Percentiles rank a stretch among this genome's conserved stretches.
phyloP scores from a whole-genome alignment of 2,329 filamentous ascomycete species.

The Fusarium citri region DNA sequence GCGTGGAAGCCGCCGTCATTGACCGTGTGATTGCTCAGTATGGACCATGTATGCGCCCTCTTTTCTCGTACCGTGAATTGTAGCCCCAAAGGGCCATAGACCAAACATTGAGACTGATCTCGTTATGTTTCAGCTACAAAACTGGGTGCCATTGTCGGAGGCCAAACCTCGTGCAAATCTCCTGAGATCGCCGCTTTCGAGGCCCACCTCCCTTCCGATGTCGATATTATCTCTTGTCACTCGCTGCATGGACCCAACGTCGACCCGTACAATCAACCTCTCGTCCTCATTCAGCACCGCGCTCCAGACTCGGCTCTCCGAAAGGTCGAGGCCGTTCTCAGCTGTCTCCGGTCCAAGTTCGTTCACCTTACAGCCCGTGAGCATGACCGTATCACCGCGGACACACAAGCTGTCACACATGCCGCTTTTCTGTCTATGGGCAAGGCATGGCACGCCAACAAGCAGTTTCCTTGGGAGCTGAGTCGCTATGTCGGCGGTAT shows the following conservation, averaged over 20 bases:
- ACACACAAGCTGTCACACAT: slow-evolving; percentile 98
- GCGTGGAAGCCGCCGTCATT: slow-evolving; percentile 93
- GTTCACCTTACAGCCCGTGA: slow-evolving; percentile 88
- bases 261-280: slow-evolving; percentile 86
- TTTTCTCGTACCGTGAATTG: slow-evolving; percentile 26
- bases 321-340: slow-evolving; percentile 84
- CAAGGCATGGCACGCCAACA: slow-evolving; percentile 94
- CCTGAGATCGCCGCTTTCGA: slow-evolving; percentile 96
- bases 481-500: slow-evolving; percentile 96
- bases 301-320: slow-evolving; percentile 79
- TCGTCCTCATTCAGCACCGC: slow-evolving; percentile 94
- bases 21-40: slow-evolving; percentile 87
- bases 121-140: slow-evolving; percentile 79
- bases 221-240: slow-evolving; percentile 95
- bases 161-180: slow-evolving; percentile 97
- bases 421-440: slow-evolving; percentile 98
- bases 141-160: slow-evolving; percentile 92
- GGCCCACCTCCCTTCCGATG: slow-evolving; percentile 84
- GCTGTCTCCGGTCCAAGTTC: slow-evolving; percentile 85
- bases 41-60: slow-evolving; percentile 79
- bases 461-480: slow-evolving; percentile 96
- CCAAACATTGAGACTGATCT: slow-evolving; percentile 14
- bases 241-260: slow-evolving; percentile 94
- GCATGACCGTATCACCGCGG: slow-evolving; percentile 97
- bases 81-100: neutral